Evolutionary conservation across 768 basidiomycete species (phyloP).

Genomic region (Trametopsis cervina): DNA sequence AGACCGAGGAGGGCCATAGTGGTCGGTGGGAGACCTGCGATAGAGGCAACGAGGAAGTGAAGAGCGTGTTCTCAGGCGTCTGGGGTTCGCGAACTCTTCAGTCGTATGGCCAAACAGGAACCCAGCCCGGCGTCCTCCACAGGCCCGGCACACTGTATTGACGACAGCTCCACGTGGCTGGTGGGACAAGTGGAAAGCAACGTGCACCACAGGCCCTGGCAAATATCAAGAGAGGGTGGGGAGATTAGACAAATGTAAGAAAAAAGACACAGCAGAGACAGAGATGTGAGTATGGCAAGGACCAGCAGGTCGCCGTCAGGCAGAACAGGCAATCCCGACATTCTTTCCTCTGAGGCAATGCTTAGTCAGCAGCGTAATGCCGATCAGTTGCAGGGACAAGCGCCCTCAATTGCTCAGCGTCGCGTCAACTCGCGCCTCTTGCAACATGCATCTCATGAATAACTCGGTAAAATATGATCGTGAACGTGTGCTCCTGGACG

Average conservation of each 20-base stretch:
- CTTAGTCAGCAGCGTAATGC: constrained; percentile 6
- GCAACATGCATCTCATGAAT: no score
- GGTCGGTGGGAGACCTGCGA: constrained; percentile 9
- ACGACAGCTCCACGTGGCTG: constrained; percentile 14
- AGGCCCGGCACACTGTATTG: no score
- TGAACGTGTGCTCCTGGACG: no score
- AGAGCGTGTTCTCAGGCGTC: constrained; percentile 11
- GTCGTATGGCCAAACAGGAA: no score
- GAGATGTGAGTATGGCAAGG: not conserved
- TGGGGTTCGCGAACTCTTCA: constrained; percentile 4
- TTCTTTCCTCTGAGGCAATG: not conserved
- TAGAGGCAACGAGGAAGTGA: constrained; percentile 4
- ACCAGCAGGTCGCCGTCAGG: not conserved
- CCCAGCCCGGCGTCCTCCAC: constrained; percentile 11
- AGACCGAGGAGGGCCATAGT: constrained; percentile 23
- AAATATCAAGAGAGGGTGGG: not conserved
- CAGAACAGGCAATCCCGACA: not conserved
- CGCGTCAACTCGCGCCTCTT: no score
- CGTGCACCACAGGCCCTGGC: not conserved
- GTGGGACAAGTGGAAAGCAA: not conserved
- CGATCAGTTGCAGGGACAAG: no score
- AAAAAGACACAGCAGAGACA: no score
- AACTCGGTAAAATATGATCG: no score
- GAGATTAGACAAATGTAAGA: no score
- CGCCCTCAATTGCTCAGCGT: no score